Conservation (phyloP, 495 filamentous ascomycete species). For the Amniculicola lignicola region DNA sequence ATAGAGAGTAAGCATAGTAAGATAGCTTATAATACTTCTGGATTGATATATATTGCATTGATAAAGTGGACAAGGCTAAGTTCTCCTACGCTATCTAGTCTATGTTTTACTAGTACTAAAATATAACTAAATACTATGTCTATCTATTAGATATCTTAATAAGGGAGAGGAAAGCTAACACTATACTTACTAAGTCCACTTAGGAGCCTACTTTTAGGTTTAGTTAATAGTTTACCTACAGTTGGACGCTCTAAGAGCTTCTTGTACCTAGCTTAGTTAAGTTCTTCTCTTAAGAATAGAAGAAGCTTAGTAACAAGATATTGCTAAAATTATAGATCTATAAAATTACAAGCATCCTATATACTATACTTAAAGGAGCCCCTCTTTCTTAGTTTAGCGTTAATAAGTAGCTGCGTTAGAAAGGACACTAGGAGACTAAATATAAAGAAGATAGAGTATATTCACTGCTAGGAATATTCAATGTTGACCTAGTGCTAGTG, state of each 20-base stretch:
- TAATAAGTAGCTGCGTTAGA: constrained; percentile 5
- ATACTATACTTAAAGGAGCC: constrained; percentile 4
- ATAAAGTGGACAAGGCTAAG: no score
- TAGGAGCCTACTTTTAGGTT: not conserved
- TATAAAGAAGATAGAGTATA: no score
- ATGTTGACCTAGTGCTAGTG: not conserved
- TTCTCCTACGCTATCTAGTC: constrained; percentile 1
- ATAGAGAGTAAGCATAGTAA: constrained; percentile 1
- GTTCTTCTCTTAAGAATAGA: constrained; percentile 5
- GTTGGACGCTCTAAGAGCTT: constrained; percentile 5
- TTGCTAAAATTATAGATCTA: constrained; percentile 1
- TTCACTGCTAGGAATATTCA: no score
- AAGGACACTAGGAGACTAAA: no score
- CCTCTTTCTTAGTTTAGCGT: constrained; percentile 14
- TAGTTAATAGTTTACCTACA: constrained; percentile 7
- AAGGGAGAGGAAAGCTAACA: not conserved
- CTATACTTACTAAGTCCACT: no score
- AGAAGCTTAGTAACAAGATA: constrained; percentile 1
- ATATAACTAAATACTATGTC: not conserved
- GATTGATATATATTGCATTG: no score
- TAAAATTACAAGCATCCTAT: not conserved
- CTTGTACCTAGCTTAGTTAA: not conserved
- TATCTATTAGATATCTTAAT: no score
- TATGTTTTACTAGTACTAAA: constrained; percentile 6
- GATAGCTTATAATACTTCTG: constrained; percentile 8